Conservation (phyloP, 495 filamentous ascomycete species). For the Podospora comata region DNA sequence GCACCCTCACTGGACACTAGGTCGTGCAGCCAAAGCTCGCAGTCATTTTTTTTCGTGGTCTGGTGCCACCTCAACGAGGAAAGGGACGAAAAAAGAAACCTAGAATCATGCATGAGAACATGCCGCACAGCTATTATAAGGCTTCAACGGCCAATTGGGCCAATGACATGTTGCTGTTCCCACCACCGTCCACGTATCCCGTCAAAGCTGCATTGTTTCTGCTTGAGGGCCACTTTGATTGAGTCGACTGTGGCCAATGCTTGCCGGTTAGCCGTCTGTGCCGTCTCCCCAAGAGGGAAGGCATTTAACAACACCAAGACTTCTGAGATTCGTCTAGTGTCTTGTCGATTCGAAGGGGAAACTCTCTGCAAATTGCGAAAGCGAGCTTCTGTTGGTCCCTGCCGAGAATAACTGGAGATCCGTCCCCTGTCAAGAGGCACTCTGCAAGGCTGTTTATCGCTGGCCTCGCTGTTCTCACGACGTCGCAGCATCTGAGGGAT, state of each 20-base stretch:
- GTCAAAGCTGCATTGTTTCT: neutral
- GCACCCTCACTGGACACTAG: neutral
- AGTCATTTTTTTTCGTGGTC: neutral
- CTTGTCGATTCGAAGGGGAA: neutral
- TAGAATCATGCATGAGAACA: neutral
- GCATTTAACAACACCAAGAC: neutral
- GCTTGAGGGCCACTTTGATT: neutral
- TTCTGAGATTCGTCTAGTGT: neutral
- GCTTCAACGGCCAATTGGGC: neutral
- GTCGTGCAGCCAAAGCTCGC: neutral
- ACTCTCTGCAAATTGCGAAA: neutral
- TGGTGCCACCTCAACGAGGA: neutral
- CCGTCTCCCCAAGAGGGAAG: neutral
- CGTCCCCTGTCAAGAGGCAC: neutral
- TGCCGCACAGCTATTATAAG: neutral
- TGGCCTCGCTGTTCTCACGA: neutral
- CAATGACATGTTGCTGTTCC: neutral
- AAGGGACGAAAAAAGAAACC: neutral
- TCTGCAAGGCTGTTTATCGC: constrained; percentile 4
- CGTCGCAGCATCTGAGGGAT: constrained; percentile 1
- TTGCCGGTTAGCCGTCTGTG: neutral
- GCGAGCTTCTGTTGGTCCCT: neutral
- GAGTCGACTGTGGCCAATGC: neutral
- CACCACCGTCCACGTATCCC: neutral
- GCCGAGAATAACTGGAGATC: constrained; percentile 10